Base-by-base conservation (phyloP, 371 early-diverging fungal genomes). In the Smittium culicis region DNA sequence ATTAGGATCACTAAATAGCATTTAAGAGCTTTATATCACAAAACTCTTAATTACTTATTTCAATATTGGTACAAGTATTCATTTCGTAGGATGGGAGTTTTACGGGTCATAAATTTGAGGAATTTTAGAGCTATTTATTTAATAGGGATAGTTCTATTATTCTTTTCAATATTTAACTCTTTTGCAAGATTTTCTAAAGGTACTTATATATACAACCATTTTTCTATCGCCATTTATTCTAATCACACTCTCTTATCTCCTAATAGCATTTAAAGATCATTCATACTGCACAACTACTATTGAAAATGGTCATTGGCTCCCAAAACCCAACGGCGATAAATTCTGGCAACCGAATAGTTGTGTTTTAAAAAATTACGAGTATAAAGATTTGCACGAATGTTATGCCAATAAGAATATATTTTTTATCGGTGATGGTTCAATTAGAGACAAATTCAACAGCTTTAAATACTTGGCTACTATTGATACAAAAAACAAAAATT, bases 351-450 rank as follows among this genome's bases (percentile, higher is more conserved):
- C 87, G 1, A 68, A 77, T 5, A 82, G 83, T 0, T 86, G 87
- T 65, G 82, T 83, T 79, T 69, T 80, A 56, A 79, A 81, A 20
- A 71, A 72, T 8, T 87, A 86, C 71, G 71, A 69, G 35, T 61
- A 68, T 0, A 34, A 69, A 3, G 78, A 82, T 2, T 68, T 82
- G 5, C 34, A 65, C 1, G 65, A 60, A n/a, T 89, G 89, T 57
- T 66, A 82, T 2, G 68, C 66, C 17, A 72, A 72, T 54, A 71
- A 79, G 0, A 77, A 78, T 3, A 71, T 82, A 16, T 69, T 85
- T 5, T 84, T 86, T 73, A 76, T 85, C 57, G 89, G 89, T 32
- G 88, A 89, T 71, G 87, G 87, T 0, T 77, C 83, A 0, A 80
- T 81, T 54, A 81, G 88, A 45, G 75, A 81, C 45, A 80, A 84